Conservation (phyloP, 2,329 filamentous ascomycete genomes). For the Aspergillus vadensis region DNA sequence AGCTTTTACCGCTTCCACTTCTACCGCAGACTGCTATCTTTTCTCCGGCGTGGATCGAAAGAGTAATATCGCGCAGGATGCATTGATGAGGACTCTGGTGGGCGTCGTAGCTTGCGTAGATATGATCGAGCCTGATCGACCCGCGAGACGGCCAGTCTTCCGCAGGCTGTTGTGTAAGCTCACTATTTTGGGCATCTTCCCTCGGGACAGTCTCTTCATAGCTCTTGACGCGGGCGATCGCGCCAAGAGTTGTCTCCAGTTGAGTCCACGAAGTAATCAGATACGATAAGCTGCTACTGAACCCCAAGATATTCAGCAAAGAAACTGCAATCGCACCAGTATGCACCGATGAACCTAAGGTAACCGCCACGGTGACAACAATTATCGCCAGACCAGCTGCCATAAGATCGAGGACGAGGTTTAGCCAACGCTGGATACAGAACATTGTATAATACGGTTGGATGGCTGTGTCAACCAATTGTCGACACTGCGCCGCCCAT, state of each 20-base stretch:
- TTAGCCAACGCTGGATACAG: neutral
- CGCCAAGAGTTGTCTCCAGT: neutral
- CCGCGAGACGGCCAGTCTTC: neutral
- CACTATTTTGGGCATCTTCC: neutral
- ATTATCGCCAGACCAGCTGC: neutral
- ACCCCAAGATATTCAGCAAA: neutral
- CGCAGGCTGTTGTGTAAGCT: neutral
- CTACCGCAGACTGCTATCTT: neutral
- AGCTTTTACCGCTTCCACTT: neutral
- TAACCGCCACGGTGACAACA: neutral
- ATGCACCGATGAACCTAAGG: neutral
- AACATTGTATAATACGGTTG: neutral
- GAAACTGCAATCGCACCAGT: neutral
- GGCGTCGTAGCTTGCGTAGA: neutral
- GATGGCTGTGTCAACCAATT: neutral
- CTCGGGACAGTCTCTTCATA: neutral
- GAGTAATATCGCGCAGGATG: neutral
- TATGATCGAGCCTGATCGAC: neutral
- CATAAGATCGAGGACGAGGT: neutral
- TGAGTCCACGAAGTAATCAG: neutral
- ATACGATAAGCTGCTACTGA: neutral
- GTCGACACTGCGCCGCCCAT: neutral
- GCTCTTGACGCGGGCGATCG: neutral
- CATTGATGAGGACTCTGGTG: neutral
- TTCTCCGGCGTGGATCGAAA: neutral